Conservation (phyloP, 257 asterid species). For the Scutellaria minor region DNA sequence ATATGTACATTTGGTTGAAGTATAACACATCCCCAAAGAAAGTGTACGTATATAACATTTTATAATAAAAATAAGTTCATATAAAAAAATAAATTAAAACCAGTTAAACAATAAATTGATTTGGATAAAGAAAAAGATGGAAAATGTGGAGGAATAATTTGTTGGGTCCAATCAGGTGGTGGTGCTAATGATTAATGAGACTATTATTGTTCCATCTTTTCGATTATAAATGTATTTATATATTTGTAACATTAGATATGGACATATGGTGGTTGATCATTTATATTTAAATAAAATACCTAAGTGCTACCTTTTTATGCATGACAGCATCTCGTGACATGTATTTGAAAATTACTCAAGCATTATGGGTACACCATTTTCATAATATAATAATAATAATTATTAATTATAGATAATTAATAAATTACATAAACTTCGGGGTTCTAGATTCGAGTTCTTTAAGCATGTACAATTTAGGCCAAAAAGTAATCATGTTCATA, state of each 20-base stretch:
- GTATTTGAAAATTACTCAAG: slow-evolving; percentile 8
- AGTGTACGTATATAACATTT: too few species aligned
- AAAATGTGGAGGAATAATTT: slow-evolving; percentile 15
- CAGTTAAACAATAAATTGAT: too few species aligned
- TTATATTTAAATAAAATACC: neutral
- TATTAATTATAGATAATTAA: too few species aligned
- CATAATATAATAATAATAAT: neutral
- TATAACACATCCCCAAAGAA: too few species aligned
- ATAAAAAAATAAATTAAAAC: too few species aligned
- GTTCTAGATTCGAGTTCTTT: neutral
- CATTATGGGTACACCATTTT: neutral
- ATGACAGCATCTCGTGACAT: too few species aligned
- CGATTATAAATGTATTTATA: neutral
- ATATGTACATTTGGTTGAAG: too few species aligned
- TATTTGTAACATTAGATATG: neutral
- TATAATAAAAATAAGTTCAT: too few species aligned
- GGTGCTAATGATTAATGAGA: slow-evolving; percentile 54
- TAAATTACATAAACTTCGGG: neutral
- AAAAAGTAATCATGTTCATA: slow-evolving; percentile 16
- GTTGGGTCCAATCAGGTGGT: slow-evolving; percentile 36
- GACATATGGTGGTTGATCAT: slow-evolving; percentile 17
- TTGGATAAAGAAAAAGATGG: neutral
- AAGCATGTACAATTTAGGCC: slow-evolving; percentile 5
- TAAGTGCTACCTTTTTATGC: too few species aligned
- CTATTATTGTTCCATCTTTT: slow-evolving; percentile 42